These are phyloP conservation scores for Phlebopus sp. DNA, from an alignment of 1,284 basidiomycete genomes.

Conservation along the genomic window DNA sequence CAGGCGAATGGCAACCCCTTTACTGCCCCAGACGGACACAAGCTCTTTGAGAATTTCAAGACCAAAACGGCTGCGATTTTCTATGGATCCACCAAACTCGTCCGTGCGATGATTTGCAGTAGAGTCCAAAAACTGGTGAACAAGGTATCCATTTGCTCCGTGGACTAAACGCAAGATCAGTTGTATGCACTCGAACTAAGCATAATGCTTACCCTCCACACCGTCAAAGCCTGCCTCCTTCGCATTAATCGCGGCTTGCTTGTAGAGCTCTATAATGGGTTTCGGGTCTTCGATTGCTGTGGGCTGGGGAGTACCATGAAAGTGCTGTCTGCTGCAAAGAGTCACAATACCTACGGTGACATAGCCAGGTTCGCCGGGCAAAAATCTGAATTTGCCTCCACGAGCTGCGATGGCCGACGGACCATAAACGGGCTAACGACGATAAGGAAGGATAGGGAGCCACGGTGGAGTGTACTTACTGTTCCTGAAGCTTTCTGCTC, in stretches of 20 bases:
- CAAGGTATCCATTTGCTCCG: slow-evolving; percentile 38
- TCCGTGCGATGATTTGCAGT: slow-evolving; percentile 47
- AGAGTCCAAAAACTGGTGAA: slow-evolving; percentile 49
- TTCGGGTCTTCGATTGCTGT: slow-evolving; percentile 43
- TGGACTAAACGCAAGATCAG: slow-evolving; percentile 18
- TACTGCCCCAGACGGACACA: slow-evolving; percentile 37
- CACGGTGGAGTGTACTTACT: slow-evolving; percentile 2
- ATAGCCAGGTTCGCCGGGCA: slow-evolving; percentile 37
- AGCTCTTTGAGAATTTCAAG: slow-evolving; percentile 38
- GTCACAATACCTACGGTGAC: slow-evolving; percentile 30
- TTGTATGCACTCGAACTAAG: neutral
- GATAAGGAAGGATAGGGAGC: neutral
- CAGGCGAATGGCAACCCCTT: slow-evolving; percentile 41
- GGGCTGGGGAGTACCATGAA: slow-evolving; percentile 28
- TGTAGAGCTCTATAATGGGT: slow-evolving; percentile 42
- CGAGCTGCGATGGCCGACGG: slow-evolving; percentile 39
- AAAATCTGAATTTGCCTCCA: slow-evolving; percentile 39
- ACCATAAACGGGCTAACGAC: slow-evolving; percentile 32
- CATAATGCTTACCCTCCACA: slow-evolving; percentile 44
- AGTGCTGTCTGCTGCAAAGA: neutral
- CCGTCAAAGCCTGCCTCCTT: slow-evolving; percentile 66
- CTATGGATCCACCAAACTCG: slow-evolving; percentile 45
- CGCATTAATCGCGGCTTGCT: slow-evolving; percentile 51
- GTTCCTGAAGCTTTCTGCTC: slow-evolving; percentile 22
- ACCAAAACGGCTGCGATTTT: slow-evolving; percentile 44